Evolutionary conservation across 176 grass and related monocot species (phyloP), one percentile per base, ranked within the genome.

Genomic region (Bromus sterilis): DNA sequence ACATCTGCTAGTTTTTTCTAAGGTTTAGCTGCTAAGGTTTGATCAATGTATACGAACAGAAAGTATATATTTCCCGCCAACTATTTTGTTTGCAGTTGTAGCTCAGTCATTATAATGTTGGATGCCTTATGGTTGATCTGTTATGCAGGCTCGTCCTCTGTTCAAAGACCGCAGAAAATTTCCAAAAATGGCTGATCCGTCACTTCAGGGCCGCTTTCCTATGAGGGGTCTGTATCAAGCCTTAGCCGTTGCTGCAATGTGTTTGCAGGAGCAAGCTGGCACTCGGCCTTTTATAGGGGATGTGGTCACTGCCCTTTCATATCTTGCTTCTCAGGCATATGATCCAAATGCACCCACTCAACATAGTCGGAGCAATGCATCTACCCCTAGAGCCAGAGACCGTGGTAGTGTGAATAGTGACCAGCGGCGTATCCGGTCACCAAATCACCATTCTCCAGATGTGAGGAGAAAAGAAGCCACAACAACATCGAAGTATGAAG

Each of bases 111-210:
- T 74, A 20, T 25, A 41, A 68, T 20, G 58, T 74, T 85, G 53
- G 59, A 78, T 79, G 29, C 60, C 62, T 85, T 75, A 62, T 18
- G 6, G 37, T 92, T 51, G 25, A 83, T 89, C 49, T 88, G 26
- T 80, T 87, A 72, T 86, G 84, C 91, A 96, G 97, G 97, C 97
- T 84, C 97, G 97, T 34, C 93, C 93, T 39, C 78, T 99, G 68
- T 99, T 99, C 80, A 99, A 91, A 86, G 97, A 99, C 78, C 88
- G 97, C 16, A 83, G 93, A 48, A 96, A 93, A 77, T 99, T 99
- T 75, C 87, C 91, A 56, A 95, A 91, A 87, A 99, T 99, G 93
- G 97, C 91, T 40, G 97, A 99, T 83, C 97, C 97, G 10, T 80
- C 86, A 35, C 89, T 99, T 39, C 87, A 90, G 48, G 89, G 87